A percentile compares a stretch with the other conserved stretches of the same genome.
Evolutionary conservation across 2,329 filamentous ascomycete genomes (phyloP).

Genomic region (Geoglossum cookeanum): DNA sequence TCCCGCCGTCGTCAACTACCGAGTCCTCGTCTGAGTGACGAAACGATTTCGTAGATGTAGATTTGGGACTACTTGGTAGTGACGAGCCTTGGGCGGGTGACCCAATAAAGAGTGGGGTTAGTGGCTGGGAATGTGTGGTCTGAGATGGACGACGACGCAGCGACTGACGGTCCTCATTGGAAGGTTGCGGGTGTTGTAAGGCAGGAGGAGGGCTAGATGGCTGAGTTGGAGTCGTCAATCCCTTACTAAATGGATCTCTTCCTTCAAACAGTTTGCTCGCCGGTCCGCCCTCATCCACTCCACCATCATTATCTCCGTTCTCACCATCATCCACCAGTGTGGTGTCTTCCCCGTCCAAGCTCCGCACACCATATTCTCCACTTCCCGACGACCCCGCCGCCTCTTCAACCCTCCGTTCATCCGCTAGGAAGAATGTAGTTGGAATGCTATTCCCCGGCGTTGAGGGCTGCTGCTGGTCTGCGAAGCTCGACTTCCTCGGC

Average conservation of each 20-base stretch:
- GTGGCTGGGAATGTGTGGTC: conserved; percentile 18
- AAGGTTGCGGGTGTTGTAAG: conserved; percentile 13
- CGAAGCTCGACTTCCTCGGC: conserved; percentile 4
- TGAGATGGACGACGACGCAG: neutral
- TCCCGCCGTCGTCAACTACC: conserved; percentile 33
- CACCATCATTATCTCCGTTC: conserved; percentile 14
- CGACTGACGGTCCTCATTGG: conserved; percentile 8
- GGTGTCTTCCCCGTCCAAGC: conserved; percentile 27
- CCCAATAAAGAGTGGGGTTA: conserved; percentile 26
- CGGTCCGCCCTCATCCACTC: conserved; percentile 11
- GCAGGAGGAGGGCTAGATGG: conserved; percentile 1
- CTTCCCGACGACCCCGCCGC: conserved; percentile 14
- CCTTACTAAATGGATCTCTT: conserved; percentile 9
- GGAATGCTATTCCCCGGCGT: conserved; percentile 22
- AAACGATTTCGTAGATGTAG: conserved; percentile 37
- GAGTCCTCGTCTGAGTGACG: conserved; percentile 36
- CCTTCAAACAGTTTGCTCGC: conserved; percentile 7
- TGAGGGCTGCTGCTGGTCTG: conserved; percentile 3
- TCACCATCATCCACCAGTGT: conserved; percentile 11
- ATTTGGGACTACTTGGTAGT: conserved; percentile 39
- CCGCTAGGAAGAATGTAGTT: conserved; percentile 40
- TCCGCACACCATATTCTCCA: conserved; percentile 35
- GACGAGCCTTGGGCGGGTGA: conserved; percentile 30
- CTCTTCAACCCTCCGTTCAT: conserved; percentile 29
- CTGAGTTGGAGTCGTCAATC: conserved; percentile 7